Base-by-base conservation (phyloP, 345 rosid genomes). In the Camelina neglecta region DNA sequence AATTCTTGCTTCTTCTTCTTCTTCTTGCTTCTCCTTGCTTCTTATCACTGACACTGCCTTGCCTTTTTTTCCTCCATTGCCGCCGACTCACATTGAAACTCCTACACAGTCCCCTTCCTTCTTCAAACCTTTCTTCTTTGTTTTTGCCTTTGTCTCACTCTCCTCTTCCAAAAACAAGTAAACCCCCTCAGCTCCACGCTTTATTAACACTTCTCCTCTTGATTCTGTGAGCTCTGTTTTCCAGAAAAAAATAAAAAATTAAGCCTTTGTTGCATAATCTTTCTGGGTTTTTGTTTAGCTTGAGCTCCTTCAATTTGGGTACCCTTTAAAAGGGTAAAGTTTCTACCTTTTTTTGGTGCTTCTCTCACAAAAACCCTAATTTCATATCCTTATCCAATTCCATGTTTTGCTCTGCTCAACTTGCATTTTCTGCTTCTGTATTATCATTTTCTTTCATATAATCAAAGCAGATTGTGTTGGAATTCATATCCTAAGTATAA, bases 281-380 rank as follows among this genome's bases (percentile, higher is more conserved):
- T 53, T 69, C 50, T 56, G 63, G 42, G 60, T 41, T 72, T 50
- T 69, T 44, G 44, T 44, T 66, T 38, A 21, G 6, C 76, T 76
- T 39, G 62, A 56, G 23, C 54, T 58, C 53, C 51, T 39, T 55
- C 13, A 56, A 20, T 50, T 64, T 73, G 57, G 61, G 69, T 69
- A 33, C 24, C 26, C n/a, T 29, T 15, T 12, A 50, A 38, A 73
- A 4, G 51, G 50, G 50, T 29, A 33, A 60, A 47, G 0, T 51
- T 59, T 69, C 21, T 9, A 31, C 3, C 65, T 41, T 72, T 69
- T 18, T 69, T 24, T 3, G 21, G 20, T 57, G 6, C 56, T 35
- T 12, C 35, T 8, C 38, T 39, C 21, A 48, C 24, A 36, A 51
- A 29, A 77, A 64, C 76, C 60, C 81, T 72, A 65, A 69, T 53